These are phyloP conservation scores for Trichophyton verrucosum DNA, from an alignment of 2,329 filamentous ascomycete genomes.

Conservation along the genomic window DNA sequence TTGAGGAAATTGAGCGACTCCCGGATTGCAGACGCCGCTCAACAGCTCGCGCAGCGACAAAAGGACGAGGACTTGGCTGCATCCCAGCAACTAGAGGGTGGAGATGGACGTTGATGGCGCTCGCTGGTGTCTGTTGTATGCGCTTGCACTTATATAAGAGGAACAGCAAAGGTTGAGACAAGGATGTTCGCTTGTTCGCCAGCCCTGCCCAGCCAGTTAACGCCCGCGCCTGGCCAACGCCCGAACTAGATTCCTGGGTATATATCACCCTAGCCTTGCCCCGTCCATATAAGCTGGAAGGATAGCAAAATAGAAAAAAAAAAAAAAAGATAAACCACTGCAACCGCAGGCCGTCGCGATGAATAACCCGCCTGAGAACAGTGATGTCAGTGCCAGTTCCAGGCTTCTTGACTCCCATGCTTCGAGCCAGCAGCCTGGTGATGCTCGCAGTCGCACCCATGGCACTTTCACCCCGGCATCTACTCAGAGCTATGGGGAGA, in stretches of 20 bases:
- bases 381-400: slow-evolving; percentile 20
- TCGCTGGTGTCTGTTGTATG: neutral
- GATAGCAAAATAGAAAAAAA: too few species aligned
- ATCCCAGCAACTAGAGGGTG: neutral
- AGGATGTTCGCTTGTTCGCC: too few species aligned
- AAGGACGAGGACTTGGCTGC: neutral
- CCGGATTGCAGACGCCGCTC: neutral
- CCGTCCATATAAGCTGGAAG: too few species aligned
- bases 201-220: too few species aligned
- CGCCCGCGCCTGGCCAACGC: too few species aligned
- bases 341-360: neutral
- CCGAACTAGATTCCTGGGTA: too few species aligned
- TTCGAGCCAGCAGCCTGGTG: slow-evolving; percentile 21
- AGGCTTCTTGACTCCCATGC: slow-evolving; percentile 31
- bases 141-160: too few species aligned
- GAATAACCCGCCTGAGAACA: neutral
- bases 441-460: slow-evolving; percentile 36
- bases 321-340: too few species aligned
- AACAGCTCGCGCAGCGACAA: neutral
- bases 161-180: too few species aligned
- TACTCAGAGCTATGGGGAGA: slow-evolving; percentile 33
- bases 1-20: slow-evolving; percentile 3
- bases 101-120: neutral
- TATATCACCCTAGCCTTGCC: too few species aligned
- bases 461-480: slow-evolving; percentile 63